A percentile compares a stretch with the other conserved stretches of the same genome.
These are phyloP conservation scores for Diophrys appendiculata DNA, from an alignment of 73 alveolate species.

Conservation along the genomic window DNA sequence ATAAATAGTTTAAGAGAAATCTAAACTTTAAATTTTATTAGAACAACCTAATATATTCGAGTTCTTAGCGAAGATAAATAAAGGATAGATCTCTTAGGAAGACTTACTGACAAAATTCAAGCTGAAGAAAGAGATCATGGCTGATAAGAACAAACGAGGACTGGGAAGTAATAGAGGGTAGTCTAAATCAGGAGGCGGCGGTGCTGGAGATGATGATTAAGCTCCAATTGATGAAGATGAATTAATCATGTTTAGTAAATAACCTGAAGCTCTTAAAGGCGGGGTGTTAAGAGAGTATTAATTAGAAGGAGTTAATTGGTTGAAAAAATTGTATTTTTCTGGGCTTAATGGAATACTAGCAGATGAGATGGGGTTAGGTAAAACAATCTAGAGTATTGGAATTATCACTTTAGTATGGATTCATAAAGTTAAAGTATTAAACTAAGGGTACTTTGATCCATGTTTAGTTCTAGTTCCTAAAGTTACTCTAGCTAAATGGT, in stretches of 20 bases:
- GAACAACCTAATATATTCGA: constrained; percentile 63
- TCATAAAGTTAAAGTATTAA: constrained; percentile 45
- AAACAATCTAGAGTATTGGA: constrained; percentile 94
- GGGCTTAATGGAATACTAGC: constrained; percentile 96
- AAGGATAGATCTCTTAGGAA: constrained; percentile 36
- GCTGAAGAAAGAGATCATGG: neutral
- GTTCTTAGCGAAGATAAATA: constrained; percentile 46
- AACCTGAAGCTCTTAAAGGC: constrained; percentile 82
- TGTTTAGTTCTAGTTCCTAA: constrained; percentile 86
- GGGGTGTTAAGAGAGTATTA: constrained; percentile 89
- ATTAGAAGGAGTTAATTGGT: constrained; percentile 96
- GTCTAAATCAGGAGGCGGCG: constrained; percentile 6
- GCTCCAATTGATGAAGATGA: constrained; percentile 9
- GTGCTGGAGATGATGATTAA: constrained; percentile 5
- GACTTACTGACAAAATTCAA: neutral
- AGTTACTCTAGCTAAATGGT: constrained; percentile 94
- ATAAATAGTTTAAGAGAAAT: constrained; percentile 23
- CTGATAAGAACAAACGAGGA: neutral
- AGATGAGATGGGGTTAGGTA: constrained; percentile 99
- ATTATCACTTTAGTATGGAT: constrained; percentile 75
- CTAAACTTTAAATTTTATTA: constrained; percentile 59
- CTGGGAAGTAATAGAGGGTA: no score
- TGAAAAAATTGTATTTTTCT: constrained; percentile 77
- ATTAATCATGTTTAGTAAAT: constrained; percentile 47
- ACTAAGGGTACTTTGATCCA: constrained; percentile 13